Conservation (phyloP, 1,284 basidiomycete species). For the Singerocomus inundabilis region DNA sequence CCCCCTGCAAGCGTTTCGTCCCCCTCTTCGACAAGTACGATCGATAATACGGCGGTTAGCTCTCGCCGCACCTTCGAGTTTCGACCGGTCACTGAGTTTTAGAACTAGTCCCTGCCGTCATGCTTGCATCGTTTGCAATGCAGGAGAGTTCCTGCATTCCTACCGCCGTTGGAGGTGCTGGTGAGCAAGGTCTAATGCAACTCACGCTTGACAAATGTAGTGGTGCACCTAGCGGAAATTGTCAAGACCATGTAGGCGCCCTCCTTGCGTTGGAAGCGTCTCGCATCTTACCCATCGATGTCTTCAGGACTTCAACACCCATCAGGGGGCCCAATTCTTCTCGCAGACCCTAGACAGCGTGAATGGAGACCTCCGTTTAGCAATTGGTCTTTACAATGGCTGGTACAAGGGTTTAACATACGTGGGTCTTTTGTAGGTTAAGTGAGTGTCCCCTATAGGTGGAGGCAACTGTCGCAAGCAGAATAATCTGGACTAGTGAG, state of each 20-base stretch:
- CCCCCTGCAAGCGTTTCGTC: slow-evolving; percentile 58
- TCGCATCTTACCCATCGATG: not conserved
- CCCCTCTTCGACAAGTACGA: slow-evolving; percentile 64
- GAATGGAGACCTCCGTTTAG: slow-evolving; percentile 57
- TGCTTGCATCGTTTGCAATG: slow-evolving; percentile 85
- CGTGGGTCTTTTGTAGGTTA: slow-evolving; percentile 37
- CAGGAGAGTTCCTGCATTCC: slow-evolving; percentile 76
- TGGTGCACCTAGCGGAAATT: slow-evolving; percentile 61
- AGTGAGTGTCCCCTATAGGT: slow-evolving; percentile 32
- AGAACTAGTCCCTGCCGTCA: slow-evolving; percentile 45
- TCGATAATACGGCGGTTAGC: slow-evolving; percentile 45
- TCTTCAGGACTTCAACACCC: slow-evolving; percentile 66
- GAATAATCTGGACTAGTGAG: slow-evolving; percentile 78
- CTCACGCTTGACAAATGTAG: slow-evolving; percentile 78
- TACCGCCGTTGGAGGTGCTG: slow-evolving; percentile 67
- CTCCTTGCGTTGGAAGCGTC: not conserved
- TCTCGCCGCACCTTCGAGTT: not conserved
- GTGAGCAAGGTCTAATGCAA: slow-evolving; percentile 87
- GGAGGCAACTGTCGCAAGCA: slow-evolving; percentile 72
- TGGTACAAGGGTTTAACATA: slow-evolving; percentile 66
- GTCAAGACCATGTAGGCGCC: slow-evolving; percentile 54
- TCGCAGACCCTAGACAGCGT: slow-evolving; percentile 44
- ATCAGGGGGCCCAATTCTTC: slow-evolving; percentile 62
- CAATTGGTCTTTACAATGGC: slow-evolving; percentile 79
- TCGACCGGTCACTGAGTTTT: not conserved